A percentile compares a stretch with the other conserved stretches of the same genome.
These are phyloP conservation scores for Kluyveromyces wickerhamii DNA, from an alignment of 805 yeast genomes.

Conservation along the genomic window DNA sequence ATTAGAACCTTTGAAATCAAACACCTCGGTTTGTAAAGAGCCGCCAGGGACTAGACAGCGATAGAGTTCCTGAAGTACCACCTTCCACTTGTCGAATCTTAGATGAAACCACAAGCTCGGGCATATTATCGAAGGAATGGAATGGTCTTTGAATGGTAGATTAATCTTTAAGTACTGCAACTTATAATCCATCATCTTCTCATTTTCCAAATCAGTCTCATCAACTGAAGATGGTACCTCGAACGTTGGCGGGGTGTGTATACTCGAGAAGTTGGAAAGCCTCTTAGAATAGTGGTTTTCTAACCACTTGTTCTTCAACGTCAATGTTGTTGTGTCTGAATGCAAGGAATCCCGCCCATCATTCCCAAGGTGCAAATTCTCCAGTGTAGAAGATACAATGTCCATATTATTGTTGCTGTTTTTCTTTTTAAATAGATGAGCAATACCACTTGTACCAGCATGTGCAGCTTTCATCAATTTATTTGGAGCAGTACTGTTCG, in stretches of 20 bases:
- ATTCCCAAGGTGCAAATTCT: not conserved
- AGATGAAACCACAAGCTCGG: constrained; percentile 25
- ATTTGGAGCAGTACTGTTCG: constrained; percentile 4
- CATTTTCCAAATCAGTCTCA: constrained; percentile 7
- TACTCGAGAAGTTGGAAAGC: constrained; percentile 20
- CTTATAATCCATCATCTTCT: constrained; percentile 13
- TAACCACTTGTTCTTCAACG: constrained; percentile 20
- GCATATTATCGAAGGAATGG: constrained; percentile 22
- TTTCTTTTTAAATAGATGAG: constrained; percentile 23
- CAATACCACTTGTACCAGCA: constrained; percentile 18
- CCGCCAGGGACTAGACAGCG: constrained; percentile 28
- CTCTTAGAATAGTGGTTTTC: constrained; percentile 19
- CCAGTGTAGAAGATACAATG: constrained; percentile 1
- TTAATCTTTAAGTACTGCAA: constrained; percentile 18
- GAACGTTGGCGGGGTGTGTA: constrained; percentile 13
- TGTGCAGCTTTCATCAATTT: constrained; percentile 11
- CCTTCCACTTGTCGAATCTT: constrained; percentile 22
- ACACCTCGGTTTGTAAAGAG: constrained; percentile 15
- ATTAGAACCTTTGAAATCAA: constrained; percentile 15
- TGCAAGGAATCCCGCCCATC: not conserved
- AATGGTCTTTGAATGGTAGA: constrained; percentile 21
- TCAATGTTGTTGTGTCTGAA: constrained; percentile 1
- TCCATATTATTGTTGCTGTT: constrained; percentile 1
- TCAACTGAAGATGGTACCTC: constrained; percentile 7
- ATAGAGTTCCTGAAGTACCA: constrained; percentile 20